These are phyloP conservation scores for Paraphoma chrysanthemicola DNA, from an alignment of 2,329 filamentous ascomycete genomes.

Conservation along the genomic window DNA sequence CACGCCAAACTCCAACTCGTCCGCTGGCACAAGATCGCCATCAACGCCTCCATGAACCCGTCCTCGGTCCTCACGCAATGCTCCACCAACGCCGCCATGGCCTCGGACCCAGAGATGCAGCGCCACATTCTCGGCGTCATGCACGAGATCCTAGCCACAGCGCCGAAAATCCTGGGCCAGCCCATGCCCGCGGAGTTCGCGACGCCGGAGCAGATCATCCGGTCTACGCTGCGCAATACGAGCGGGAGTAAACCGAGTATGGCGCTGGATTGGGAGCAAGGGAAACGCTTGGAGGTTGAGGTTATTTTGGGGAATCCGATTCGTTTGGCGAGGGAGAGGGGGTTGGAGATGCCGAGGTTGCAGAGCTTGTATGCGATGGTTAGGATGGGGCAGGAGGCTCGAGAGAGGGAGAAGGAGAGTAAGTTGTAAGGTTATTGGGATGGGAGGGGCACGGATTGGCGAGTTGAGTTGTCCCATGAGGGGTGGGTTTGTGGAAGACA, in stretches of 20 bases:
- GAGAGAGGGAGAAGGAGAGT: slow-evolving; percentile 48
- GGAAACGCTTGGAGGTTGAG: slow-evolving; percentile 72
- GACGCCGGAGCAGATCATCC: slow-evolving; percentile 67
- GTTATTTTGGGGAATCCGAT: slow-evolving; percentile 76
- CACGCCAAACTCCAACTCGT: slow-evolving; percentile 73
- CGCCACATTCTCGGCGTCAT: slow-evolving; percentile 70
- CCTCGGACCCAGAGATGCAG: slow-evolving; percentile 67
- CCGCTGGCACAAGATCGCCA: slow-evolving; percentile 78
- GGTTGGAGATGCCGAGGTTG: slow-evolving; percentile 70
- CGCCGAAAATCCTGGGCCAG: slow-evolving; percentile 68
- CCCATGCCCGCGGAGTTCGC: slow-evolving; percentile 67
- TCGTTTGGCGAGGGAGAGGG: slow-evolving; percentile 66
- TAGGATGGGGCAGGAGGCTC: slow-evolving; percentile 65
- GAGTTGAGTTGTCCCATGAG: not conserved
- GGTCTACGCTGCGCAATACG: slow-evolving; percentile 68
- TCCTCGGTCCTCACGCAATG: slow-evolving; percentile 72
- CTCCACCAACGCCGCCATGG: slow-evolving; percentile 70
- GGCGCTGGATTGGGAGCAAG: slow-evolving; percentile 73
- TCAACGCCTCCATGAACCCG: slow-evolving; percentile 79
- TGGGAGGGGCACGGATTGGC: not conserved
- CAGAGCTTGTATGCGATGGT: slow-evolving; percentile 72
- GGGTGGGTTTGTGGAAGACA: not conserved
- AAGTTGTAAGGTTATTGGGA: slow-evolving; percentile 5
- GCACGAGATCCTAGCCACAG: slow-evolving; percentile 71
- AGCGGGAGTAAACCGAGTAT: slow-evolving; percentile 67